These are phyloP conservation scores for Cephalotrichum gorgonifer DNA, from an alignment of 2,329 filamentous ascomycete genomes.

Conservation along the genomic window DNA sequence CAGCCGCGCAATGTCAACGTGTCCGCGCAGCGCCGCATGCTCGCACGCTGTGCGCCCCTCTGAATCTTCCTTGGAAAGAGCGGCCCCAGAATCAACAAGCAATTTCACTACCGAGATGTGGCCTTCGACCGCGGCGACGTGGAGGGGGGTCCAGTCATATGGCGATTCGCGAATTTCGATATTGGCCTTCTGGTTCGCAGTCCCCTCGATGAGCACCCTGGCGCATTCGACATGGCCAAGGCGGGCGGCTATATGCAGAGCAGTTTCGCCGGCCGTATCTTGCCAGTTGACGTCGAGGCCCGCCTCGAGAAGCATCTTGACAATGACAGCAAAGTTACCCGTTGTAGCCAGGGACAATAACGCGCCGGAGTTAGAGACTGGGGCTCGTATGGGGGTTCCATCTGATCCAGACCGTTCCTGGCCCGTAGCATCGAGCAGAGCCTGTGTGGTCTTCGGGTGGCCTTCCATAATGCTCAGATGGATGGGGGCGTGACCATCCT, in stretches of 20 bases:
- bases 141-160: slow-evolving; percentile 92
- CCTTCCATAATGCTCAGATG: slow-evolving; percentile 89
- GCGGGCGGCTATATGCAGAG: slow-evolving; percentile 81
- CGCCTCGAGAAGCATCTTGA: slow-evolving; percentile 77
- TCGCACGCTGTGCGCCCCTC: slow-evolving; percentile 94
- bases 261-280: slow-evolving; percentile 82
- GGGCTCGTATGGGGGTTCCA: slow-evolving; percentile 33
- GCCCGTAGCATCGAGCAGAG: slow-evolving; percentile 41
- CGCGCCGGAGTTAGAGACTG: slow-evolving; percentile 71
- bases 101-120: slow-evolving; percentile 65
- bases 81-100: slow-evolving; percentile 67
- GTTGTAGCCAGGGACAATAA: slow-evolving; percentile 81
- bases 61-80: slow-evolving; percentile 64
- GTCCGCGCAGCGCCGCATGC: slow-evolving; percentile 82
- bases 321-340: slow-evolving; percentile 74
- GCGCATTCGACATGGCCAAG: slow-evolving; percentile 80
- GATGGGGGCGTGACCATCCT: slow-evolving; percentile 80
- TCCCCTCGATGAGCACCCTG: slow-evolving; percentile 62
- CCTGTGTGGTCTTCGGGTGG: slow-evolving; percentile 75
- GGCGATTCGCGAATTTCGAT: slow-evolving; percentile 70
- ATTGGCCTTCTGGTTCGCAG: slow-evolving; percentile 59
- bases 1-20: slow-evolving; percentile 67
- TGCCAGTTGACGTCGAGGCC: slow-evolving; percentile 91
- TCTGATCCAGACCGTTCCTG: neutral
- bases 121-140: slow-evolving; percentile 85